A percentile compares a stretch with the other conserved stretches of the same genome.
These are phyloP conservation scores for Euphorbia schlechtendalii DNA, from an alignment of 441 rosid species.

Conservation along the genomic window DNA sequence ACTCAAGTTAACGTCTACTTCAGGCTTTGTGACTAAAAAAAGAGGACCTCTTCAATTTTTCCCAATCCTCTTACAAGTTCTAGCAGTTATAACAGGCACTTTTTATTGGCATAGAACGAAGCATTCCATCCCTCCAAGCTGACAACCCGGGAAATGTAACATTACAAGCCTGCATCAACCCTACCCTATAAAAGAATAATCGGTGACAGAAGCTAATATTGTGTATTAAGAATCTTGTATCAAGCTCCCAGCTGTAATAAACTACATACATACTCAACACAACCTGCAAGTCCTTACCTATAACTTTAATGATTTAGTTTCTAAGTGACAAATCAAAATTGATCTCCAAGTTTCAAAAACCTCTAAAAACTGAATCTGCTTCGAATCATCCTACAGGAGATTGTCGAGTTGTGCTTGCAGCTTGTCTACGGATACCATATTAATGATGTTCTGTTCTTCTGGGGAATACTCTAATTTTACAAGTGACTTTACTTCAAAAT, in stretches of 20 bases:
- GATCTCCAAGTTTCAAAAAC: not conserved
- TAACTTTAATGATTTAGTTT: not conserved
- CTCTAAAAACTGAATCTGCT: not conserved
- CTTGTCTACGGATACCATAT: conserved; percentile 55
- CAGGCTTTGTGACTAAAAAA: too few relatives aligned
- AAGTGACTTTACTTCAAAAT: conserved; percentile 68
- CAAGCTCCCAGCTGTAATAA: not conserved
- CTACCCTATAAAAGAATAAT: too few relatives aligned
- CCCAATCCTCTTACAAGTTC: too few relatives aligned
- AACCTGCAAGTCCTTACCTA: not conserved
- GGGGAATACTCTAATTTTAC: conserved; percentile 64
- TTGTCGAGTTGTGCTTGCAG: conserved; percentile 76
- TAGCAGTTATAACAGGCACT: too few relatives aligned
- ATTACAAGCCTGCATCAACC: not conserved
- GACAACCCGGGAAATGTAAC: too few relatives aligned
- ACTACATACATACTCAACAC: not conserved
- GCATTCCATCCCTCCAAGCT: too few relatives aligned
- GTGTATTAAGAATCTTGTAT: too few relatives aligned
- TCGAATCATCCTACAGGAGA: conserved; percentile 32
- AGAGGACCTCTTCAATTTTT: too few relatives aligned
- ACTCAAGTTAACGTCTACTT: too few relatives aligned
- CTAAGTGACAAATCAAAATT: conserved; percentile 1
- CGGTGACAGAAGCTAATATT: too few relatives aligned
- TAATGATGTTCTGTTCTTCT: conserved; percentile 61
- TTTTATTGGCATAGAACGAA: too few relatives aligned